These are phyloP conservation scores for Neonectria neomacrospora DNA, from an alignment of 2,329 filamentous ascomycete genomes.

Conservation along the genomic window DNA sequence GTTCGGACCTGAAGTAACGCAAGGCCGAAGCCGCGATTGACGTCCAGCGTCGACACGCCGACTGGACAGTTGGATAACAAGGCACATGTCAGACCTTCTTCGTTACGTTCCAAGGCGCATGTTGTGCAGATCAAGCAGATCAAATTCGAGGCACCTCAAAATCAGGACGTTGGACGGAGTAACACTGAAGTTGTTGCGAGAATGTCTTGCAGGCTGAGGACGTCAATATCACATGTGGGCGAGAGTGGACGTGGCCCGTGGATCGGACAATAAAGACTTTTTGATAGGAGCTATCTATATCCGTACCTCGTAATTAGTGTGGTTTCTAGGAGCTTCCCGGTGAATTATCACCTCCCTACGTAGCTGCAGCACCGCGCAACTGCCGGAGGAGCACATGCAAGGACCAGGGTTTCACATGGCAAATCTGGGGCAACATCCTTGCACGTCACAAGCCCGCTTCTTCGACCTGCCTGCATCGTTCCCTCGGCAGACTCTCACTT, in stretches of 20 bases:
- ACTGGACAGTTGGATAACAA: not conserved
- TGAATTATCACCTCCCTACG: not conserved
- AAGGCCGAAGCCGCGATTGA: not conserved
- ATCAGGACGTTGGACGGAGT: not conserved
- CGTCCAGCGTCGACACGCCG: not conserved
- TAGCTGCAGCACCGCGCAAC: slow-evolving; percentile 12
- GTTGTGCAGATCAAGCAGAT: slow-evolving; percentile 1
- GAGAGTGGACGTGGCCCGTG: slow-evolving; percentile 1
- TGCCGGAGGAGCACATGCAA: slow-evolving; percentile 33
- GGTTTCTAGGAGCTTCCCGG: not conserved
- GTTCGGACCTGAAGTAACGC: not conserved
- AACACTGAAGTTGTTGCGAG: not conserved
- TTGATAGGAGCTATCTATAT: not conserved
- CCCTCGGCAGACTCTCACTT: slow-evolving; percentile 5
- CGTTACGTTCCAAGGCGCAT: too few relatives aligned
- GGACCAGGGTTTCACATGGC: slow-evolving; percentile 44
- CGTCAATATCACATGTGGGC: slow-evolving; percentile 27
- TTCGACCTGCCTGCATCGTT: slow-evolving; percentile 25
- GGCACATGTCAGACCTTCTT: slow-evolving; percentile 2
- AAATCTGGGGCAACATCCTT: slow-evolving; percentile 50
- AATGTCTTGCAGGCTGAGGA: slow-evolving; percentile 12
- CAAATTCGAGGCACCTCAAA: not conserved
- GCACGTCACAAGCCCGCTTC: slow-evolving; percentile 30
- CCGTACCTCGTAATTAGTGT: not conserved
- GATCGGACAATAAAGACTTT: slow-evolving; percentile 2